Conservation (phyloP, 176 grass and related monocot genomes). For the Stipa capillata region DNA sequence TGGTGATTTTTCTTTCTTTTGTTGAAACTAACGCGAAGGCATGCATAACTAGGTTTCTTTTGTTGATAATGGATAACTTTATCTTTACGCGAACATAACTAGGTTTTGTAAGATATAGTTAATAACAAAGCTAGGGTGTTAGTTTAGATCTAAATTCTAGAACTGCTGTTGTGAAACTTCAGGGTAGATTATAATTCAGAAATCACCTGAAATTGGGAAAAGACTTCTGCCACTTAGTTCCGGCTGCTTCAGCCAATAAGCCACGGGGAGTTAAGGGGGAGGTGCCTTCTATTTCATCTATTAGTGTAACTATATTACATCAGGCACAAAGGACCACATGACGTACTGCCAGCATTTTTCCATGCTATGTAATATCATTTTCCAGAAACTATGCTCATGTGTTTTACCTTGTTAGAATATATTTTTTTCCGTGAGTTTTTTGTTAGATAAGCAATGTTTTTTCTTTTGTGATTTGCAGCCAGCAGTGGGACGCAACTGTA, state of each 20-base stretch:
- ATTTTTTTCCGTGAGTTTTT: neutral
- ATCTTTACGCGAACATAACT: neutral
- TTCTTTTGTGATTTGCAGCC: conserved; percentile 68
- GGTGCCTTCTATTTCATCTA: conserved; percentile 1
- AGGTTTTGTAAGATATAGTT: conserved; percentile 2
- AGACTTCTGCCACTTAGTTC: neutral
- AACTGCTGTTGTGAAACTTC: no score
- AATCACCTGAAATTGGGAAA: neutral
- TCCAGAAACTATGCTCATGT: neutral
- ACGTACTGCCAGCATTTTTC: neutral
- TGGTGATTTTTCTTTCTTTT: neutral
- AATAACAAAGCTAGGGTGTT: neutral
- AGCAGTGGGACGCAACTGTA: conserved; percentile 91
- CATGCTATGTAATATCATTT: neutral
- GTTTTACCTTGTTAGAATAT: neutral
- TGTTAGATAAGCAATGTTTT: conserved; percentile 14
- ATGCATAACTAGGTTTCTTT: neutral
- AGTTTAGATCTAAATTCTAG: conserved; percentile 9
- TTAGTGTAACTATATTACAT: neutral
- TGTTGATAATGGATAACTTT: neutral
- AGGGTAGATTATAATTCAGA: neutral
- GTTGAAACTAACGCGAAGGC: no score
- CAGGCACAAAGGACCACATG: conserved; percentile 2
- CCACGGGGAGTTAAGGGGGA: neutral
- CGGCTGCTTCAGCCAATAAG: neutral